These are phyloP conservation scores for Yamadazyma dushanensis DNA, from an alignment of 1,139 yeast genomes.

Conservation along the genomic window DNA sequence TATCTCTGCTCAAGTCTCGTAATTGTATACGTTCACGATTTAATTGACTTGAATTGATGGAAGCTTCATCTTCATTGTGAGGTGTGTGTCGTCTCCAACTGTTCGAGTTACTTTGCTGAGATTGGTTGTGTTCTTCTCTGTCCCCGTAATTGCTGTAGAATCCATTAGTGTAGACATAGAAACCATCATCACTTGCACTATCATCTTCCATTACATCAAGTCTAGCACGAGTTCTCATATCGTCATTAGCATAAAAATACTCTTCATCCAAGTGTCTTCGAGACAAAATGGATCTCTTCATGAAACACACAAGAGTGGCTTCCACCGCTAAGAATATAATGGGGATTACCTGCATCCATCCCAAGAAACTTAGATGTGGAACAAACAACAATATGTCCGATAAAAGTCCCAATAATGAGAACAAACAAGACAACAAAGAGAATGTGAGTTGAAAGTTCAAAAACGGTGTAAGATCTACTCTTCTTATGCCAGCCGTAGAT, in stretches of 20 bases:
- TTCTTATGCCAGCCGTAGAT: slow-evolving; percentile 3
- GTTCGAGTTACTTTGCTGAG: slow-evolving; percentile 16
- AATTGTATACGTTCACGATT: slow-evolving; percentile 12
- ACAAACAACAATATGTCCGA: slow-evolving; percentile 43
- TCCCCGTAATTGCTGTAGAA: slow-evolving; percentile 26
- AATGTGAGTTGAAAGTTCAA: slow-evolving; percentile 35
- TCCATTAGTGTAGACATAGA: slow-evolving; percentile 47
- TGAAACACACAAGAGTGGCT: slow-evolving; percentile 41
- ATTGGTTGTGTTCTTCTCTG: slow-evolving; percentile 15
- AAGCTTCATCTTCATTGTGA: slow-evolving; percentile 19
- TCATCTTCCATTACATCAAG: slow-evolving; percentile 18
- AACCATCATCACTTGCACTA: slow-evolving; percentile 46
- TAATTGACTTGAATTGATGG: slow-evolving; percentile 18
- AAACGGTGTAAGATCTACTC: slow-evolving; percentile 27
- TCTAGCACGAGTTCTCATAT: slow-evolving; percentile 29
- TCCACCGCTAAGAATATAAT: slow-evolving; percentile 36
- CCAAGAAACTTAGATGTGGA: slow-evolving; percentile 41
- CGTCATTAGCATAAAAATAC: slow-evolving; percentile 32
- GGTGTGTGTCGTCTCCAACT: slow-evolving; percentile 26
- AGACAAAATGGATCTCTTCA: slow-evolving; percentile 39
- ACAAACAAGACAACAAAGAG: slow-evolving; percentile 37
- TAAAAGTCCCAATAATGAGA: slow-evolving; percentile 40
- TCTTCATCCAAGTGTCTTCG: slow-evolving; percentile 38
- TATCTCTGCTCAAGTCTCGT: slow-evolving; percentile 9
- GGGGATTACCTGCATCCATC: slow-evolving; percentile 48